Conservation (phyloP, 192 early-diverging fungal species). For the Polychytrium aggregatum region DNA sequence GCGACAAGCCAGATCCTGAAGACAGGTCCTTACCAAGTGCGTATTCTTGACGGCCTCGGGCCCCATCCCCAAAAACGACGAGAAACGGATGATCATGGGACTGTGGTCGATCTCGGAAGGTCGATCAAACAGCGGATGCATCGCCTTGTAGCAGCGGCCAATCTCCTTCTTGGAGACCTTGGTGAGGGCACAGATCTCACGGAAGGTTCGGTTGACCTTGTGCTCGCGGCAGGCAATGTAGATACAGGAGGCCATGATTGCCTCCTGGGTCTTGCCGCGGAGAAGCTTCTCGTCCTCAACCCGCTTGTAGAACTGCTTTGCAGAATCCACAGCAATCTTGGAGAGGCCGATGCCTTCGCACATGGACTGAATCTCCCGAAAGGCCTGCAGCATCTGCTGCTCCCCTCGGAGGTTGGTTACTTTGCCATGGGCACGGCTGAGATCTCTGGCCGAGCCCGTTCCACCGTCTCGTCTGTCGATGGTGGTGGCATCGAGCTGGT, state of each 20-base stretch:
- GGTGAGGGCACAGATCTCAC: conserved; percentile 83
- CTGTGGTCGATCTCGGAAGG: not conserved
- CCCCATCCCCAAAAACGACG: too few species aligned
- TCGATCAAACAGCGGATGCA: conserved; percentile 26
- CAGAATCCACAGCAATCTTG: conserved; percentile 59
- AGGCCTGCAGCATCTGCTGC: conserved; percentile 60
- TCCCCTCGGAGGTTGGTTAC: conserved; percentile 62
- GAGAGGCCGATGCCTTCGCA: conserved; percentile 71
- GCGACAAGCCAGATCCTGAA: too few species aligned
- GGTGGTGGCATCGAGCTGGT: conserved; percentile 67
- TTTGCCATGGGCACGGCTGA: conserved; percentile 63
- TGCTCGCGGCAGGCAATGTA: conserved; percentile 86
- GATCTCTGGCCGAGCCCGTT: conserved; percentile 51
- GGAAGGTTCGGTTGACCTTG: conserved; percentile 76
- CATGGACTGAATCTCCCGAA: conserved; percentile 66
- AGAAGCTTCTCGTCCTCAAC: conserved; percentile 75
- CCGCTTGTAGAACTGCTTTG: conserved; percentile 79
- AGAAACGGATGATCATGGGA: too few species aligned
- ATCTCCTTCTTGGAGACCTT: conserved; percentile 90
- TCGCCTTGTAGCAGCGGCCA: conserved; percentile 66
- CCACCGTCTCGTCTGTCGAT: conserved; percentile 72
- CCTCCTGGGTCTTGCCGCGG: conserved; percentile 69
- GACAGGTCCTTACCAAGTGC: too few species aligned
- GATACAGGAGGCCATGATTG: conserved; percentile 82
- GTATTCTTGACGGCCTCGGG: too few species aligned